phyloP scores from a whole-genome alignment of 257 asterid genomes.

The Mitragyna speciosa region DNA sequence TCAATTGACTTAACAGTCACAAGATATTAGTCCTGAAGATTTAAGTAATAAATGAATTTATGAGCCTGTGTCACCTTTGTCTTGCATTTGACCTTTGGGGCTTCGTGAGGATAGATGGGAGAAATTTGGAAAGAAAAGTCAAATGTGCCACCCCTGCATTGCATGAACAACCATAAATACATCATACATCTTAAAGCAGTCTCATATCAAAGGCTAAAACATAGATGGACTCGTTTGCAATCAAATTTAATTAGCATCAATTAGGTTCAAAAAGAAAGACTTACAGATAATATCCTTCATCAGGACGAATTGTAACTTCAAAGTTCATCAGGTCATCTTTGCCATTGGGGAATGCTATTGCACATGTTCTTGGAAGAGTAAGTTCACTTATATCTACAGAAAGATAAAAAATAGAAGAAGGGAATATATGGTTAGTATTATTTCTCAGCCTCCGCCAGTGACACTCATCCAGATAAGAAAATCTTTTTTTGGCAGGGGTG shows the following conservation, averaged over 20 bases:
- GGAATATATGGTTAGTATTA: neutral
- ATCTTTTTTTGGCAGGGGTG: neutral
- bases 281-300: constrained; percentile 85
- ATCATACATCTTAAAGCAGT: neutral
- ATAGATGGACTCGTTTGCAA: neutral
- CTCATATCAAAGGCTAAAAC: neutral
- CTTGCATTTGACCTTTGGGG: constrained; percentile 99
- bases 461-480: neutral
- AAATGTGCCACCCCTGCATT: constrained; percentile 75
- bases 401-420: neutral
- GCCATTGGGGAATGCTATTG: constrained; percentile 84
- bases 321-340: constrained; percentile 95
- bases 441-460: neutral
- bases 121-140: constrained; percentile 86
- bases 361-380: constrained; percentile 82
- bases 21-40: neutral
- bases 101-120: constrained; percentile 95
- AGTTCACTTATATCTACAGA: constrained; percentile 79
- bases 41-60: constrained; percentile 5
- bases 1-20: neutral
- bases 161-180: constrained; percentile 4
- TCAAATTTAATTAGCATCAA: neutral
- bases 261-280: constrained; percentile 19
- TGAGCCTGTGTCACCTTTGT: constrained; percentile 59
- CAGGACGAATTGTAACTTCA: constrained; percentile 88